Evolutionary conservation across 257 asterid species (phyloP), one percentile per base, ranked within the genome.

Genomic region (Forsythia viridissima): DNA sequence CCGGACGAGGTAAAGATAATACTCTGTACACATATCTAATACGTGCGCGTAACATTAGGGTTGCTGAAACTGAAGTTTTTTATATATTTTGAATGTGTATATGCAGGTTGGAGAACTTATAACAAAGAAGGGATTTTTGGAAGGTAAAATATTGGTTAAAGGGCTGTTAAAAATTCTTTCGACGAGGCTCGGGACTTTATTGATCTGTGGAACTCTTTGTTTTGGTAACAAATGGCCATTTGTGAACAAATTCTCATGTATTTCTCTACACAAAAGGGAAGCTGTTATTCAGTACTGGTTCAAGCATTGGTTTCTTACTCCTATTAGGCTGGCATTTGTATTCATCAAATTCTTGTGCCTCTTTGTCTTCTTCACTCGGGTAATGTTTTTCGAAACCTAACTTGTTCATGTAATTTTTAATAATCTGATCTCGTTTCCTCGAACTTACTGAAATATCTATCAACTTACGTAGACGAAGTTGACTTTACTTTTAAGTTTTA

Each of bases 291-390:
- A 91, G 83, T 80, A 65, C 69, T 92, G 96, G 91, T 75, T 89
- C 79, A 86, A 74, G 69, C 44, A 88, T 78, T 85, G 90, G 78
- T 74, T 85, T 44, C 43, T 94, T 2, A 92, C 97, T 6, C 97
- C 97, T 6, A 10, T 94, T 38, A 89, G 98, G 91, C 88, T 94
- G 68, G 88, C 90, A 21, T 94, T 94, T 82, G 88, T 92, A n/a
- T 85, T 91, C 70, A 77, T 92, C 87, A 94, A 91, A 78, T 81
- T 94, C 88, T 57, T 94, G 86, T 82, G 89, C 41, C 83, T 88
- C 13, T 91, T 83, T 69, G 86, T 76, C 57, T 91, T 92, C 92
- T 92, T 88, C 91, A 82, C 92, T 16, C 92, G 66, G 97, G 97
- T 92, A 87, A 67, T 20, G 1, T 61, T 61, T 4, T 24, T 8